Conservation (phyloP, 495 filamentous ascomycete species). For the Neurospora sp. region DNA sequence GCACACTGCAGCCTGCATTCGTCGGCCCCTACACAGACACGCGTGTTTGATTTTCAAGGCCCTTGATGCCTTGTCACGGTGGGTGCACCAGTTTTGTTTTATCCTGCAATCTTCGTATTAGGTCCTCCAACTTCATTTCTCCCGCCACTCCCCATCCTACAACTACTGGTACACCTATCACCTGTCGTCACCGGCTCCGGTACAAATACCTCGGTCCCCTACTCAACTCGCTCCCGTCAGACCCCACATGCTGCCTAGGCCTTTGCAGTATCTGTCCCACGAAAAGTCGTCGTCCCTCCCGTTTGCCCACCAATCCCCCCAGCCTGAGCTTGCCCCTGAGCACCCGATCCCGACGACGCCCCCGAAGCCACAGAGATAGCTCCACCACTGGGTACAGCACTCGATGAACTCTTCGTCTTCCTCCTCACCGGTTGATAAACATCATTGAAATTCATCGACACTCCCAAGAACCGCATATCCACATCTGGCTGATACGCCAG, state of each 20-base stretch:
- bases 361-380: background rate
- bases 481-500: constrained; percentile 87
- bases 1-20: too few species aligned
- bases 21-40: too few species aligned
- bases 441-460: constrained; percentile 99
- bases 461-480: constrained; percentile 90
- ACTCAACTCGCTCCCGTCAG: background rate
- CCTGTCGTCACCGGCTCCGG: background rate
- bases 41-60: too few species aligned
- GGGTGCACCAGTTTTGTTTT: too few species aligned
- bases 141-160: background rate
- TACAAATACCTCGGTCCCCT: background rate
- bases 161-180: background rate
- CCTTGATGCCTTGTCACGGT: too few species aligned
- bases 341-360: background rate
- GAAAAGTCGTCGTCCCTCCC: background rate
- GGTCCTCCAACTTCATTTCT: background rate
- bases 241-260: background rate
- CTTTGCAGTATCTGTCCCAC: background rate
- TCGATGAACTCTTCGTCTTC: constrained; percentile 34
- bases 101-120: too few species aligned
- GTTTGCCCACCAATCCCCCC: background rate
- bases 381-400: background rate
- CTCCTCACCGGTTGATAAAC: constrained; percentile 70
- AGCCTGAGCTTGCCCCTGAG: background rate